Conservation (phyloP, 2,329 filamentous ascomycete species). For the Monascus ruber region DNA sequence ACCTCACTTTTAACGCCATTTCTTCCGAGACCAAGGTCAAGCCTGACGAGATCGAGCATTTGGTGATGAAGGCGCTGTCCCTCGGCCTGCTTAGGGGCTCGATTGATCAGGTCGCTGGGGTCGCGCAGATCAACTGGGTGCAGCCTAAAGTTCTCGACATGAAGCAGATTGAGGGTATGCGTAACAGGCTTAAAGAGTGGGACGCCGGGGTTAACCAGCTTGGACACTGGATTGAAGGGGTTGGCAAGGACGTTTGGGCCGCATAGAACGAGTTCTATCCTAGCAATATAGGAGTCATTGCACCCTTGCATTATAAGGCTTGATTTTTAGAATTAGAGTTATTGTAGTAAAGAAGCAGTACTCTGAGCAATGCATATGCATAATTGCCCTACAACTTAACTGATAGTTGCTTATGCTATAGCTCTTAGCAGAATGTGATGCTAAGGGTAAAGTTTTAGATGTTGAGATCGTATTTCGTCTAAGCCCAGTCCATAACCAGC, state of each 20-base stretch:
- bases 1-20: slow-evolving; percentile 85
- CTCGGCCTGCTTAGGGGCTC: slow-evolving; percentile 79
- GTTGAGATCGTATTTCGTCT: too few relatives aligned
- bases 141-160: slow-evolving; percentile 96
- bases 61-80: slow-evolving; percentile 98
- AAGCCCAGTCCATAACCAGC: too few relatives aligned
- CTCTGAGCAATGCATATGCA: too few relatives aligned
- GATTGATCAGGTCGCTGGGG: slow-evolving; percentile 90
- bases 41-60: slow-evolving; percentile 85
- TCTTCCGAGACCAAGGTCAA: slow-evolving; percentile 84
- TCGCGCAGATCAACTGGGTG: slow-evolving; percentile 96
- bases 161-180: slow-evolving; percentile 90
- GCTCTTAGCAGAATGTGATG: too few relatives aligned
- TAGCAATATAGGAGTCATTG: neutral
- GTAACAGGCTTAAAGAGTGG: slow-evolving; percentile 80
- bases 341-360: too few relatives aligned
- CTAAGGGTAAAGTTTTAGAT: too few relatives aligned
- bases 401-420: too few relatives aligned
- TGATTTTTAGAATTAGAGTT: too few relatives aligned
- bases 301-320: too few relatives aligned
- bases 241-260: slow-evolving; percentile 92
- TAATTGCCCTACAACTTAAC: too few relatives aligned
- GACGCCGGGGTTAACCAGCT: slow-evolving; percentile 91
- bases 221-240: slow-evolving; percentile 91
- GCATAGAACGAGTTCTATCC: slow-evolving; percentile 40